Conservation (phyloP, 768 basidiomycete species). For the Arthromyces matolae region DNA sequence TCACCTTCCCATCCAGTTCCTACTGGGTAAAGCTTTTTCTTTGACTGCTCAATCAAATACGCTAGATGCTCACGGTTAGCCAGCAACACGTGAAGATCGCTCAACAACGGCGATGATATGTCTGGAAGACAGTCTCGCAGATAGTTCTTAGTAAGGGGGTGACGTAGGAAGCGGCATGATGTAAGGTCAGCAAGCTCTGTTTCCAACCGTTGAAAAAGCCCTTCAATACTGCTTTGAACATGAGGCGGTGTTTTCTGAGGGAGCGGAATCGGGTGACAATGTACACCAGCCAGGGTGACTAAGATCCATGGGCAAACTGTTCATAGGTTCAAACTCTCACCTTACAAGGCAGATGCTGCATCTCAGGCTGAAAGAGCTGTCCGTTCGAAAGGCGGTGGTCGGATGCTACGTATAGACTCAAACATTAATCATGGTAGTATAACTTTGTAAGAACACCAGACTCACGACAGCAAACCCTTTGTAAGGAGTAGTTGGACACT, state of each 20-base stretch:
- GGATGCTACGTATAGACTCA: no score
- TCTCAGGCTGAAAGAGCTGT: no score
- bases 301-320: no score
- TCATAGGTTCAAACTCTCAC: no score
- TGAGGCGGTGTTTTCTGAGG: no score
- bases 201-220: no score
- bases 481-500: background rate
- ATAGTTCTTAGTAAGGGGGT: slow-evolving; percentile 16
- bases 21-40: slow-evolving; percentile 11
- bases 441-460: background rate
- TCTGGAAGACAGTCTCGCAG: slow-evolving; percentile 12
- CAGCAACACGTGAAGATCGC: slow-evolving; percentile 24
- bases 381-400: background rate
- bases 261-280: no score
- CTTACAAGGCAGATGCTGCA: no score
- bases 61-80: slow-evolving; percentile 20
- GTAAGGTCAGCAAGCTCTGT: slow-evolving; percentile 26
- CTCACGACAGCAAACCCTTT: background rate
- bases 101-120: slow-evolving; percentile 12
- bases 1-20: slow-evolving; percentile 18
- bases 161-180: slow-evolving; percentile 17
- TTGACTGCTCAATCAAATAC: slow-evolving; percentile 17
- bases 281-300: no score
- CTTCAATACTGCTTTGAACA: no score
- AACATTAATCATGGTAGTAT: no score